phyloP scores from a whole-genome alignment of 208 protist species.

The Wallacemonas rigidus region DNA sequence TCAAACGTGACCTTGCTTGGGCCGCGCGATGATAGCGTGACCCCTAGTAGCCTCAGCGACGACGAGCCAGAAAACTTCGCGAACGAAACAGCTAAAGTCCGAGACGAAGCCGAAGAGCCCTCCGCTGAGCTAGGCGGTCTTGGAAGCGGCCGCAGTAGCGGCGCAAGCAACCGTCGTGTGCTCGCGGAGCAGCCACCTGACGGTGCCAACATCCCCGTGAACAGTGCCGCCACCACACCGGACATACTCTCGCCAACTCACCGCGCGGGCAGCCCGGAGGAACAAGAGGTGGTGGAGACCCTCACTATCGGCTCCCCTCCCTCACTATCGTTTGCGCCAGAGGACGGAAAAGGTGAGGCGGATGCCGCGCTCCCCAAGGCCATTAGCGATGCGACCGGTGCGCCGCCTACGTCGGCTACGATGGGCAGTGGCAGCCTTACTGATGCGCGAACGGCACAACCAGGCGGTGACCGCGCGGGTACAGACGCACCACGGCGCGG shows the following conservation, averaged over 20 bases:
- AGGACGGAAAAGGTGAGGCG: background rate
- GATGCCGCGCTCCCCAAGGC: no score
- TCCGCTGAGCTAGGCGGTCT: background rate
- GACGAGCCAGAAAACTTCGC: slow-evolving; percentile 14
- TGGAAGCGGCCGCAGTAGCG: slow-evolving; percentile 15
- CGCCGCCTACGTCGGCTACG: background rate
- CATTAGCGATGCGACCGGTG: no score
- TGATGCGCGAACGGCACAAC: background rate
- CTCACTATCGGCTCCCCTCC: background rate
- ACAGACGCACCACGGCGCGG: background rate
- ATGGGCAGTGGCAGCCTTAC: background rate
- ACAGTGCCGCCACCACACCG: slow-evolving; percentile 12
- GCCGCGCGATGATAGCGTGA: slow-evolving; percentile 39
- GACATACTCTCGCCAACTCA: slow-evolving; percentile 4
- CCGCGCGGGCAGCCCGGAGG: background rate
- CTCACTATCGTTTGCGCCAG: background rate
- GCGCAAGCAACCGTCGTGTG: background rate
- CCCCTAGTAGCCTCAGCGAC: slow-evolving; percentile 62
- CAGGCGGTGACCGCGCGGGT: no score
- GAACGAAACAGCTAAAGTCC: slow-evolving; percentile 11
- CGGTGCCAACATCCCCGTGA: background rate
- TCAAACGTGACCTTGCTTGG: background rate
- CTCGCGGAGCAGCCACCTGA: background rate
- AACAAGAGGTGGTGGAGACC: background rate
- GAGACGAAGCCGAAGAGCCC: background rate